A percentile compares a stretch with the other conserved stretches of the same genome.
Evolutionary conservation across 352 stramenopile species (phyloP).

Genomic region (Globisporangium ultimum): DNA sequence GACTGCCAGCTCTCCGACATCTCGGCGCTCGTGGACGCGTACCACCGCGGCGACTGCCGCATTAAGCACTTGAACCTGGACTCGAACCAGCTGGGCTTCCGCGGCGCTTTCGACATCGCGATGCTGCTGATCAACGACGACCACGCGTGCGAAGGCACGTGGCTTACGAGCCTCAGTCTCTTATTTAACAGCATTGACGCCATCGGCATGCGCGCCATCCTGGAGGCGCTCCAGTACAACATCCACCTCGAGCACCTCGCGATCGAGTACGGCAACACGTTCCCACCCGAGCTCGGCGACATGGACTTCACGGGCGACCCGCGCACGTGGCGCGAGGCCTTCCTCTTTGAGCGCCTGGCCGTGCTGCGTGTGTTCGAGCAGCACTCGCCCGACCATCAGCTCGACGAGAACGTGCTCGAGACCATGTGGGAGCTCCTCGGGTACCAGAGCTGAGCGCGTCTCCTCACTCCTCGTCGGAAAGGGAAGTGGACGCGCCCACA

Average conservation of each 20-base stretch:
- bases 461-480: conserved; percentile 2
- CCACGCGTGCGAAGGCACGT: conserved; percentile 30
- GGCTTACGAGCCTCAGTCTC: conserved; percentile 40
- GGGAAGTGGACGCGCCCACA: not conserved
- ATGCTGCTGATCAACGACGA: conserved; percentile 56
- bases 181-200: conserved; percentile 58
- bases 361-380: conserved; percentile 48
- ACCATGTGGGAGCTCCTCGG: conserved; percentile 52
- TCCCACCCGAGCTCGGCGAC: conserved; percentile 42
- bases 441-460: conserved; percentile 16
- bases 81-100: conserved; percentile 54
- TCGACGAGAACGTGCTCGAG: conserved; percentile 46
- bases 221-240: conserved; percentile 53
- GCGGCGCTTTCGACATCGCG: conserved; percentile 51
- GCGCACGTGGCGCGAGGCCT: conserved; percentile 40
- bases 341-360: conserved; percentile 42
- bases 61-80: conserved; percentile 46
- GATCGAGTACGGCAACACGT: conserved; percentile 57
- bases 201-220: conserved; percentile 43
- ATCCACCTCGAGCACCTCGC: conserved; percentile 42
- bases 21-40: conserved; percentile 43
- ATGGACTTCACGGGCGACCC: conserved; percentile 47
- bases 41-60: conserved; percentile 42
- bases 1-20: conserved; percentile 51
- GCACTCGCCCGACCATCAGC: conserved; percentile 29